Conservation (phyloP, 208 protist species). For the Trichomonas tenax region DNA sequence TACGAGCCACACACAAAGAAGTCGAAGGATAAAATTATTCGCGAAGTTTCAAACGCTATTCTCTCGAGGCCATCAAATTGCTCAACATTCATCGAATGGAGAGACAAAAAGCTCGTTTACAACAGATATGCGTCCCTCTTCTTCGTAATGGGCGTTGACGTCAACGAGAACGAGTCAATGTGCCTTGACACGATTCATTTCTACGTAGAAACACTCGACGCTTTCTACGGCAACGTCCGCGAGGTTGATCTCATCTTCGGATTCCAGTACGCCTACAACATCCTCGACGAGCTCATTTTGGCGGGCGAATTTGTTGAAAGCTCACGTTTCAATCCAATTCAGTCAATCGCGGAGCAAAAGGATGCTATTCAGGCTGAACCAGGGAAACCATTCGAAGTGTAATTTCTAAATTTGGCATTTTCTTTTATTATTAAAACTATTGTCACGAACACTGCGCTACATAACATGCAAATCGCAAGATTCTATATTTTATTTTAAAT, state of each 20-base stretch:
- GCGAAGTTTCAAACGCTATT: slow-evolving; percentile 1
- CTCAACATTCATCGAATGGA: slow-evolving; percentile 9
- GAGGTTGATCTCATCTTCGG: slow-evolving; percentile 30
- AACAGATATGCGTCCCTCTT: slow-evolving; percentile 26
- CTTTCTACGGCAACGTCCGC: slow-evolving; percentile 26
- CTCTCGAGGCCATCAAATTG: background rate
- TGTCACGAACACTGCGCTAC: no score
- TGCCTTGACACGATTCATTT: slow-evolving; percentile 28
- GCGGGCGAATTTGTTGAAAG: slow-evolving; percentile 25
- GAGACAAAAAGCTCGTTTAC: background rate
- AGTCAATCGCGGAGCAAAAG: background rate
- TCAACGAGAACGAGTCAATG: slow-evolving; percentile 28
- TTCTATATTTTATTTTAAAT: no score
- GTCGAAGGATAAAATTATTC: background rate
- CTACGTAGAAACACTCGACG: slow-evolving; percentile 29
- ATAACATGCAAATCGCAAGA: no score
- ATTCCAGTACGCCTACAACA: slow-evolving; percentile 7
- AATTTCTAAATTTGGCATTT: background rate
- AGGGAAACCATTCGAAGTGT: background rate
- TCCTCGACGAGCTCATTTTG: slow-evolving; percentile 23
- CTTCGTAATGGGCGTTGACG: slow-evolving; percentile 30
- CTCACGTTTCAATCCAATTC: background rate
- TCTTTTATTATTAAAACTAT: background rate
- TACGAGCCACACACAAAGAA: slow-evolving; percentile 19
- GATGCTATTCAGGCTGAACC: background rate